phyloP scores from a whole-genome alignment of 345 rosid genomes.

The Linum lewisii region DNA sequence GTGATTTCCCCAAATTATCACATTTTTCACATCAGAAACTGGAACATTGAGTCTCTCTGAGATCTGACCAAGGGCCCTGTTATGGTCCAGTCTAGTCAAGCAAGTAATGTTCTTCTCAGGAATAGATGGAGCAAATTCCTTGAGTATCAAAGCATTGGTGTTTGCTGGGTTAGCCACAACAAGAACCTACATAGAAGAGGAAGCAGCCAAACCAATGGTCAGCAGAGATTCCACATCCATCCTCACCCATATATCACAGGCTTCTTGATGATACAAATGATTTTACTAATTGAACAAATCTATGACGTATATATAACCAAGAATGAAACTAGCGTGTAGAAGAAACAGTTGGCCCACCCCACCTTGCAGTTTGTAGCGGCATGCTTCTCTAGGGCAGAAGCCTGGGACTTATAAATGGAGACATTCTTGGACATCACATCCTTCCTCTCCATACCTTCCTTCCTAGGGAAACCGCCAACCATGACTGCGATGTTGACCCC shows the following conservation, averaged over 20 bases:
- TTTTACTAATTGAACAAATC: not conserved
- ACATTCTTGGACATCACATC: slow-evolving; percentile 98
- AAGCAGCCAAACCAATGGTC: not conserved
- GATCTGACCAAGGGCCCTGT: slow-evolving; percentile 97
- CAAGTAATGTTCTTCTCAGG: slow-evolving; percentile 91
- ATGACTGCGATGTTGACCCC: slow-evolving; percentile 84
- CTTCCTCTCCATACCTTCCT: slow-evolving; percentile 99
- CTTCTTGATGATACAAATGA: not conserved
- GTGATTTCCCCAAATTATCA: slow-evolving; percentile 97
- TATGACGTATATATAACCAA: no score
- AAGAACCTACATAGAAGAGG: slow-evolving; percentile 49
- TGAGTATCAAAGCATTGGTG: slow-evolving; percentile 93
- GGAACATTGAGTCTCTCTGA: slow-evolving; percentile 81
- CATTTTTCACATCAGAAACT: slow-evolving; percentile 89
- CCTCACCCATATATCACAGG: no score
- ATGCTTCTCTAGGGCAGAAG: slow-evolving; percentile 82
- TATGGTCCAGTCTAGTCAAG: slow-evolving; percentile 93
- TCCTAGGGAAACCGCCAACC: slow-evolving; percentile 99
- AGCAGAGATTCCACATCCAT: not conserved
- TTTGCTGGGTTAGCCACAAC: slow-evolving; percentile 99
- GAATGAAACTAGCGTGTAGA: no score
- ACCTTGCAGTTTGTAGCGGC: slow-evolving; percentile 99
- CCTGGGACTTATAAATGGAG: slow-evolving; percentile 94
- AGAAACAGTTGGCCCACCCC: not conserved
- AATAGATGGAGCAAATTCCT: slow-evolving; percentile 95